Conservation (phyloP, 805 yeast genomes). For the Saccharomyces kudriavzevii region DNA sequence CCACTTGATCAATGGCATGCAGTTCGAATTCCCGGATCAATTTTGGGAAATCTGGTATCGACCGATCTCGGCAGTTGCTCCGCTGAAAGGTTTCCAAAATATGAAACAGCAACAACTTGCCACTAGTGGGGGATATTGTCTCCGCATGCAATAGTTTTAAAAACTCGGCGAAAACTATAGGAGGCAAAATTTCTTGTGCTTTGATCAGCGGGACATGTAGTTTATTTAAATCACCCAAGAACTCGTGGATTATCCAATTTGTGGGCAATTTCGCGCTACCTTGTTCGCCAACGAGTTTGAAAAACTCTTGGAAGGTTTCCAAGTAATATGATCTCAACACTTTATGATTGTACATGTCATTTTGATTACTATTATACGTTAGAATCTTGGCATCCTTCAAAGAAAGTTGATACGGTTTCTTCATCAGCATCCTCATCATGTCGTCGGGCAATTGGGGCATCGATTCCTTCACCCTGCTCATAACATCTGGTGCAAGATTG, state of each 20-base stretch:
- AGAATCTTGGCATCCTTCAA: slow-evolving; percentile 71
- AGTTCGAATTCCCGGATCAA: slow-evolving; percentile 52
- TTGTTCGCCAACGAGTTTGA: slow-evolving; percentile 18
- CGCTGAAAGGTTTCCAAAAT: slow-evolving; percentile 44
- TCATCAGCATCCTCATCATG: slow-evolving; percentile 38
- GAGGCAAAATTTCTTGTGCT: slow-evolving; percentile 29
- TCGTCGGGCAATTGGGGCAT: slow-evolving; percentile 61
- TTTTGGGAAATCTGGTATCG: slow-evolving; percentile 25
- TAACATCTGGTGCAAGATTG: slow-evolving; percentile 34
- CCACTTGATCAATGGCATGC: slow-evolving; percentile 26
- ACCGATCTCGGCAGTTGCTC: slow-evolving; percentile 8
- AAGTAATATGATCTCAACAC: slow-evolving; percentile 47
- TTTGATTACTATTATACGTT: slow-evolving; percentile 37
- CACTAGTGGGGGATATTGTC: slow-evolving; percentile 56
- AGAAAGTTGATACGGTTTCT: slow-evolving; percentile 46
- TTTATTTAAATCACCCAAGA: slow-evolving; percentile 60
- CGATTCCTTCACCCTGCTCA: slow-evolving; percentile 32
- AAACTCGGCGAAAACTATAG: slow-evolving; percentile 45
- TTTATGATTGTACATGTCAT: slow-evolving; percentile 19
- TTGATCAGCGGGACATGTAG: slow-evolving; percentile 33
- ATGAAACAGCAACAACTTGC: slow-evolving; percentile 55
- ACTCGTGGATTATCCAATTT: slow-evolving; percentile 79
- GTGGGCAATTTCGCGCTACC: slow-evolving; percentile 38
- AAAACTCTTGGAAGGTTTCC: slow-evolving; percentile 31
- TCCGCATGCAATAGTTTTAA: slow-evolving; percentile 41